Percentiles rank a stretch among this genome's conserved stretches.
Evolutionary conservation across 116 monocot species (phyloP).

Genomic region (Papilionanthe hybrid): DNA sequence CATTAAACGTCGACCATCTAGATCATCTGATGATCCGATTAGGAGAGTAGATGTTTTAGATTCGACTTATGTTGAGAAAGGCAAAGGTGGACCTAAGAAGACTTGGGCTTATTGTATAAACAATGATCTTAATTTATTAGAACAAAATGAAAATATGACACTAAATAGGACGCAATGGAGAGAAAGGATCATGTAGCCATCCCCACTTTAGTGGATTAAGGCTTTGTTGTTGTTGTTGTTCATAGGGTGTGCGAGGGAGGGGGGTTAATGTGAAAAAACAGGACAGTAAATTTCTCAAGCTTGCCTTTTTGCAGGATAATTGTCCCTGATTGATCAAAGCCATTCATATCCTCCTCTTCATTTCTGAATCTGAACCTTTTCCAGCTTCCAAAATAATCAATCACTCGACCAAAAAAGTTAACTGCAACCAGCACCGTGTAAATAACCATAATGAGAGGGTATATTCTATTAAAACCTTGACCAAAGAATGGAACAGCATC

Average conservation of each 20-base stretch:
- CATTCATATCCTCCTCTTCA: slow-evolving; percentile 72
- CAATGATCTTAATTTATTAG: too few relatives aligned
- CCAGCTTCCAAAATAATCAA: slow-evolving; percentile 75
- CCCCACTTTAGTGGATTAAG: too few relatives aligned
- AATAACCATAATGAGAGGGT: slow-evolving; percentile 81
- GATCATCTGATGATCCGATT: too few relatives aligned
- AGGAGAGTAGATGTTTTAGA: too few relatives aligned
- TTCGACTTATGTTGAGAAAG: too few relatives aligned
- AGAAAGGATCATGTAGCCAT: too few relatives aligned
- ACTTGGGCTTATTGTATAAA: too few relatives aligned
- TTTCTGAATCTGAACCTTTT: slow-evolving; percentile 70
- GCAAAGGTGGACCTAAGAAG: too few relatives aligned
- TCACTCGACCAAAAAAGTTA: slow-evolving; percentile 85
- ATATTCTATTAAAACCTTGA: slow-evolving; percentile 81
- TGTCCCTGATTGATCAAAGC: slow-evolving; percentile 83
- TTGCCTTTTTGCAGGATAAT: slow-evolving; percentile 88
- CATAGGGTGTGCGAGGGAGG: not conserved
- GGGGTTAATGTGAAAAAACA: not conserved
- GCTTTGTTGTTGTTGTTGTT: too few relatives aligned
- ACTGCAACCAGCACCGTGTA: slow-evolving; percentile 85
- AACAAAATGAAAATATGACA: too few relatives aligned
- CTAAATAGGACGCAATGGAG: too few relatives aligned
- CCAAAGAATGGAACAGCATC: slow-evolving; percentile 97
- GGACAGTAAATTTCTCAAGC: not conserved
- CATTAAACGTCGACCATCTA: too few relatives aligned